Conservation (phyloP, 306 rosid genomes). For the Vigna reflexopilosa region DNA sequence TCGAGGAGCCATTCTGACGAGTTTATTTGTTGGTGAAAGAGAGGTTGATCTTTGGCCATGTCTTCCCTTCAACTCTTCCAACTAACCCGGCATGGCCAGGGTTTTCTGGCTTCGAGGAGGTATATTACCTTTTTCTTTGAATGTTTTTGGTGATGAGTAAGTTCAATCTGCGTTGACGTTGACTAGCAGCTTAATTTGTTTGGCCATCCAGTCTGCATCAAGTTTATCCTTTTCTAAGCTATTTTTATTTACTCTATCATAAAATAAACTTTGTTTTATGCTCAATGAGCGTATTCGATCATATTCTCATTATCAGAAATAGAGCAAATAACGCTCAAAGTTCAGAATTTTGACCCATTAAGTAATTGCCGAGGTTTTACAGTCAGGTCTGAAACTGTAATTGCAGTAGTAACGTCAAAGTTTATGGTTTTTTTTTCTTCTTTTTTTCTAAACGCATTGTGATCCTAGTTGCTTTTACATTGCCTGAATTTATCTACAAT, state of each 20-base stretch:
- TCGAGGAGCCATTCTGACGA: slow-evolving; percentile 15
- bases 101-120: slow-evolving; percentile 79
- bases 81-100: slow-evolving; percentile 71
- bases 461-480: background rate
- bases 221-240: slow-evolving; percentile 3
- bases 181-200: slow-evolving; percentile 18
- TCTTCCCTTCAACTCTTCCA: slow-evolving; percentile 82
- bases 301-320: background rate
- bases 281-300: slow-evolving; percentile 8
- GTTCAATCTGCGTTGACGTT: slow-evolving; percentile 20
- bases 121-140: slow-evolving; percentile 38
- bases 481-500: background rate
- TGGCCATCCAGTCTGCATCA: background rate
- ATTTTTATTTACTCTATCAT: background rate
- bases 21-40: slow-evolving; percentile 37
- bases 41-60: slow-evolving; percentile 55
- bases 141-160: slow-evolving; percentile 15
- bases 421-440: background rate
- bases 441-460: background rate
- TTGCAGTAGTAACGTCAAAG: background rate
- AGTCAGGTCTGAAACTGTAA: background rate
- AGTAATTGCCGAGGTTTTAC: background rate
- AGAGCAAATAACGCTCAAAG: background rate
- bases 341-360: background rate
- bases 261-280: background rate